Conservation (phyloP, 768 basidiomycete genomes). For the Boletus eberwhitei region DNA sequence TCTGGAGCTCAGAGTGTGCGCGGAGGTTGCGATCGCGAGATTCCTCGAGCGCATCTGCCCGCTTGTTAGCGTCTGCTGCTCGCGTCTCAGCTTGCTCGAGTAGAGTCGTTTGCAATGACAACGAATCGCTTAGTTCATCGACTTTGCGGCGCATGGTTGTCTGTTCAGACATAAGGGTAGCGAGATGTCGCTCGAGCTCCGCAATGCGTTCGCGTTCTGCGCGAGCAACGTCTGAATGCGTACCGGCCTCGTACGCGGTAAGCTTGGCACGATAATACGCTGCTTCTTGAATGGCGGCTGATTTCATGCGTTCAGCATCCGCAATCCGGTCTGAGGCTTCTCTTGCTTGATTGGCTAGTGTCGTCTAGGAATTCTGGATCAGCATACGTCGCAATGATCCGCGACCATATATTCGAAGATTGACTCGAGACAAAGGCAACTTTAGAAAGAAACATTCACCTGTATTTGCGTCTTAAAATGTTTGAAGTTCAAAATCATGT, state of each 20-base stretch:
- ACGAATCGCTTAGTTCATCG: constrained; percentile 65
- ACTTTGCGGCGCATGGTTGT: constrained; percentile 67
- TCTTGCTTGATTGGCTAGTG: constrained; percentile 71
- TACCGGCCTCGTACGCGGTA: constrained; percentile 74
- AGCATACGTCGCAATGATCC: constrained; percentile 6
- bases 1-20: constrained; percentile 69
- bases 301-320: constrained; percentile 74
- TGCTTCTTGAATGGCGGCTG: constrained; percentile 86
- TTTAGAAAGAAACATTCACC: constrained; percentile 44
- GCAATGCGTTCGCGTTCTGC: constrained; percentile 75
- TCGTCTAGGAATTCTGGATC: constrained; percentile 44
- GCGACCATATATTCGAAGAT: background rate
- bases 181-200: constrained; percentile 71
- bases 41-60: constrained; percentile 72
- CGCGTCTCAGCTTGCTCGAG: constrained; percentile 78
- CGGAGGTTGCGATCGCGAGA: constrained; percentile 60
- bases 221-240: constrained; percentile 59
- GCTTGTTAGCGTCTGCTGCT: constrained; percentile 67
- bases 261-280: constrained; percentile 95
- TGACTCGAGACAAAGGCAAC: background rate
- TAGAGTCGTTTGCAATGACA: constrained; percentile 74
- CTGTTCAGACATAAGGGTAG: constrained; percentile 58
- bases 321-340: constrained; percentile 72
- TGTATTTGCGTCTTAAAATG: constrained; percentile 84
- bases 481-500: constrained; percentile 80